Conservation (phyloP, 1,284 basidiomycete genomes). For the Ustilago esculenta region DNA sequence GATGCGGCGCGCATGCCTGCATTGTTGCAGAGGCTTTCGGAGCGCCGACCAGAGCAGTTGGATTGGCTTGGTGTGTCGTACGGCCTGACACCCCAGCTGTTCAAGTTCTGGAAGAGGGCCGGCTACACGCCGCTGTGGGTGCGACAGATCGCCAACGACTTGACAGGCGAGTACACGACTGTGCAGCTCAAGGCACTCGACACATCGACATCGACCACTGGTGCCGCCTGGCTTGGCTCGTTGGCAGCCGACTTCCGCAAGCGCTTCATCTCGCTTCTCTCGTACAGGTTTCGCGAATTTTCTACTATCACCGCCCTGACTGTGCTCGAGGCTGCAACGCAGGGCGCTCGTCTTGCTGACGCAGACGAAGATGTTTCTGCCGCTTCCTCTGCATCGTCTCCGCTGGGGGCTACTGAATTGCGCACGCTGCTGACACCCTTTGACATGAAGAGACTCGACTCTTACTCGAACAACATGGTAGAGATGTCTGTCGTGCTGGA, state of each 20-base stretch:
- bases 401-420: conserved; percentile 75
- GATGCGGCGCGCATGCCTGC: conserved; percentile 86
- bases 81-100: conserved; percentile 86
- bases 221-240: conserved; percentile 82
- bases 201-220: conserved; percentile 63
- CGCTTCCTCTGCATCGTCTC: conserved; percentile 10
- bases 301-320: conserved; percentile 85
- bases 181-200: conserved; percentile 79
- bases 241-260: conserved; percentile 93
- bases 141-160: conserved; percentile 89
- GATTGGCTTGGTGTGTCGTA: conserved; percentile 98
- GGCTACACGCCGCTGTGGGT: conserved; percentile 92
- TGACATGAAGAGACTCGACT: conserved; percentile 93
- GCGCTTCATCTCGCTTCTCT: conserved; percentile 87
- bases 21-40: conserved; percentile 87
- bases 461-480: conserved; percentile 93
- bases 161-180: conserved; percentile 96
- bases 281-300: conserved; percentile 94
- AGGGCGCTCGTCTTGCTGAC: conserved; percentile 69
- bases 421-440: conserved; percentile 83
- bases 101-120: conserved; percentile 95
- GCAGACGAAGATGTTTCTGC: conserved; percentile 13
- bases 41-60: conserved; percentile 86
- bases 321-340: conserved; percentile 83
- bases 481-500: conserved; percentile 97